Base-by-base conservation (phyloP, 2,329 filamentous ascomycete genomes). In the Pochonia chlamydosporia region DNA sequence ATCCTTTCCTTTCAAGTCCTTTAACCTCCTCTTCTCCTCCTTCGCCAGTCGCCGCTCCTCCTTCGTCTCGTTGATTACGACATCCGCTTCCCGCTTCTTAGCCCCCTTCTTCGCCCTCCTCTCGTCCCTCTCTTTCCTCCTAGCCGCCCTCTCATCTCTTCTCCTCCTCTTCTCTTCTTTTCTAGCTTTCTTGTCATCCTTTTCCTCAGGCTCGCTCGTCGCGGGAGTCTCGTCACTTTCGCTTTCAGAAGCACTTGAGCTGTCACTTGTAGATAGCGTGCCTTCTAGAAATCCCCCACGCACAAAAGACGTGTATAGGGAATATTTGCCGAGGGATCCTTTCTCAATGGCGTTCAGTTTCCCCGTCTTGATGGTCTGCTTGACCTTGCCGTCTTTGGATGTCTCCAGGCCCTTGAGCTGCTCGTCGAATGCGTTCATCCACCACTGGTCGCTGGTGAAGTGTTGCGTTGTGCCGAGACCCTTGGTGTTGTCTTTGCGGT, bases 371-470 rank as follows among this genome's bases (percentile, higher is more conserved):
- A 79, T 63, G 49, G 79, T 76, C 72, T 85, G 69, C 56, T 78
- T 67, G 47, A 81, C 70, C 56, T 72, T 69, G 45, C 81, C 75
- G 54, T 78, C 67, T 54, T 74, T 73, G 21, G 75, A 74, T 2
- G 78, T 82, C 61, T 87, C 85, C 45, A 96, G 76, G 4, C 85
- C 87, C 65, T 93, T 87, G 54, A 96, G 72, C 47, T 91, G 90
- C 63, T 90, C 84, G 67, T 97, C 92, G 56, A 96, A 96, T 10
- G 93, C 93, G 49, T 89, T 85, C 67, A 96, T 76, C 93, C 93
- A 99, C 93, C 93, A 99, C 64, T 96, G 90, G 62, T 96, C 92
- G 56, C 75, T 79, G 20, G 77, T 79, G 52, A 75, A 75, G 52
- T 82, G 78, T 49, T 76, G 73, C 64, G 88, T 89, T 62, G 87